Base-by-base conservation (phyloP, 2,329 filamentous ascomycete genomes). In the Venturiaceae sp. region DNA sequence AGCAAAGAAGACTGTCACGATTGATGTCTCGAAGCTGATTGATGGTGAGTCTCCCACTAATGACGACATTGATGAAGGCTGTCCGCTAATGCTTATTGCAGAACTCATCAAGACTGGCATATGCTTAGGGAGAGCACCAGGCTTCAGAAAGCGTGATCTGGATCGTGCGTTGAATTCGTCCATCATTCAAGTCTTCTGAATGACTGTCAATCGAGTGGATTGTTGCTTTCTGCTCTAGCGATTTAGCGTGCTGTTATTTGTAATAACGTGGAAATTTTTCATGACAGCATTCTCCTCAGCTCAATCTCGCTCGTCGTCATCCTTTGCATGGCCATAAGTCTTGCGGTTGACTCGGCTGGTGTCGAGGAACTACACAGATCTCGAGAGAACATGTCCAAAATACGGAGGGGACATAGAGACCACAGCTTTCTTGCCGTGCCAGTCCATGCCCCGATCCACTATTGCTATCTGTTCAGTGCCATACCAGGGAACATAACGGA, bases 61-160 rank as follows among this genome's bases (percentile, higher is more conserved):
- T 57, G 23, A 11, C 3, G 5, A 26, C 5, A 14, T 16, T 50
- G 3, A 19, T 36, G 21, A n/a, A 4, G 14, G 33, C 19, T 9
- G n/a, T 28, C 62, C 56, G 54, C 67, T 75, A 62, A 71, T 63
- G 32, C 9, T 14, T 5, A 14, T 44, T 32, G 19, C 55, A 74
- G 72, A 67, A 33, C 61, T 74, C 8, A 67, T 72, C 58, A 68
- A 67, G 34, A 65, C 68, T 32, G 69, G 63, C 19, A 68, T 75
- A 26, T 78, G 75, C 61, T 66, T 77, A 9, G 75, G 74, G n/a
- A 68, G 74, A 33, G 65, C 71, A 8, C 74, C 75, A 3, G 75
- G 75, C 1, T 77, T 74, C 60, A 68, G 73, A 60, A 67, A 70
- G 52, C 69, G 69, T 47, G 72, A 76, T 63, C 68, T 77, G 14